These are phyloP conservation scores for Trametes cinnabarina DNA, from an alignment of 768 basidiomycete genomes.

Conservation along the genomic window DNA sequence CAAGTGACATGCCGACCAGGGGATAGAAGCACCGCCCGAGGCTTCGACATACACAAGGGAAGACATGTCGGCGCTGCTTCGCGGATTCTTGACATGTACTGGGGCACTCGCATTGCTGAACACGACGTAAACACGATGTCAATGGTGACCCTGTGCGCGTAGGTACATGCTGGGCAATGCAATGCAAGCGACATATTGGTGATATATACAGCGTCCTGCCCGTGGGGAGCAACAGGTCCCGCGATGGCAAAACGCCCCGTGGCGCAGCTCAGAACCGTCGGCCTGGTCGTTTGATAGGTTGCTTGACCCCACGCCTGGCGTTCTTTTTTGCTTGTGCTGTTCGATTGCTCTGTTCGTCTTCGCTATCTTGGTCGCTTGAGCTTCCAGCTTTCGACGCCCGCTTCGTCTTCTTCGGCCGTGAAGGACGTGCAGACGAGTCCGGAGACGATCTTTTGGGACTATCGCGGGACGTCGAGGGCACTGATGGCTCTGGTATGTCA, in stretches of 20 bases:
- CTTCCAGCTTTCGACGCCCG: conserved; percentile 30
- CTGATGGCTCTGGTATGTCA: conserved; percentile 9
- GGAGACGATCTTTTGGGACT: conserved; percentile 2
- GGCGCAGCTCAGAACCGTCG: conserved; percentile 57
- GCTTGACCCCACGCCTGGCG: conserved; percentile 54
- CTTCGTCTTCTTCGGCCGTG: conserved; percentile 46
- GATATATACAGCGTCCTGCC: not conserved
- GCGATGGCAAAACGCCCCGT: not conserved
- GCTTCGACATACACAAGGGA: conserved; percentile 7
- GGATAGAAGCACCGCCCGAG: not conserved
- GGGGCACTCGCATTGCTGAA: conserved; percentile 7
- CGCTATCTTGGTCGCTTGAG: conserved; percentile 57
- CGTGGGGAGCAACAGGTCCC: conserved; percentile 3
- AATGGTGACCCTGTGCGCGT: not conserved
- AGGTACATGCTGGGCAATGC: conserved; percentile 2
- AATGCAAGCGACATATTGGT: not conserved
- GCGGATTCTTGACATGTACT: conserved; percentile 9
- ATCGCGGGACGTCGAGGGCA: not conserved
- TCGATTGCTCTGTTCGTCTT: conserved; percentile 46
- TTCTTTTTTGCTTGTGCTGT: conserved; percentile 40
- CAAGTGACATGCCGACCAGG: conserved; percentile 14
- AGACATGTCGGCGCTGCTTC: conserved; percentile 4
- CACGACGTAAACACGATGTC: conserved; percentile 18
- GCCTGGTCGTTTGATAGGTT: conserved; percentile 74
- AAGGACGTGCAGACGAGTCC: conserved; percentile 40